Conservation (phyloP, 2,329 filamentous ascomycete genomes). For the Verticillium isaacii region DNA sequence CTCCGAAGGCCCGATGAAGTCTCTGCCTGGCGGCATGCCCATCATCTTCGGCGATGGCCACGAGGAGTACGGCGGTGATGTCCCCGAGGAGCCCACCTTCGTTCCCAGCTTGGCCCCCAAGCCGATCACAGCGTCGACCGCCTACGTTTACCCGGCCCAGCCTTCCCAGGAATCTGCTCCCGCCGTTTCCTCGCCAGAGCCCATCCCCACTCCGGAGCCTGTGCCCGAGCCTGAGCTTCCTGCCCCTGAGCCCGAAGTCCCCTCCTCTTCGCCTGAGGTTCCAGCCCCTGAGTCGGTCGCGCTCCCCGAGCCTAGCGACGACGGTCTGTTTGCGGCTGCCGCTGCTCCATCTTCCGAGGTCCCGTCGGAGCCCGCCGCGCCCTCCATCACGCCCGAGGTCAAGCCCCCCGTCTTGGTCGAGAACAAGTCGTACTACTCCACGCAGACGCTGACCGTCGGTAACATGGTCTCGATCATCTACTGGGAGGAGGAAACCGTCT, state of each 20-base stretch:
- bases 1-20: constrained; percentile 45
- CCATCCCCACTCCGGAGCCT: neutral
- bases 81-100: neutral
- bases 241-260: neutral
- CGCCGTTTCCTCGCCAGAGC: neutral
- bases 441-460: constrained; percentile 46
- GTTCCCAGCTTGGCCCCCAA: constrained; percentile 1
- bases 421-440: constrained; percentile 36
- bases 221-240: neutral
- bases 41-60: constrained; percentile 30
- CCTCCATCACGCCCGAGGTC: neutral
- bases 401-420: constrained; percentile 16
- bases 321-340: constrained; percentile 5
- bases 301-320: neutral
- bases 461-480: constrained; percentile 50
- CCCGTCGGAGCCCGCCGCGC: constrained; percentile 7
- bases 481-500: constrained; percentile 51
- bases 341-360: constrained; percentile 6
- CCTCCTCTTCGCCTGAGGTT: neutral
- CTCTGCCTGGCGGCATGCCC: constrained; percentile 61
- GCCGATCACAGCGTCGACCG: neutral
- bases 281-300: neutral
- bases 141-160: neutral
- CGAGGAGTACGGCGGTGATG: constrained; percentile 7
- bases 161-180: neutral